A percentile compares a stretch with the other conserved stretches of the same genome.
Evolutionary conservation across 2,329 filamentous ascomycete genomes (phyloP).

Genomic region (Alternaria solani): DNA sequence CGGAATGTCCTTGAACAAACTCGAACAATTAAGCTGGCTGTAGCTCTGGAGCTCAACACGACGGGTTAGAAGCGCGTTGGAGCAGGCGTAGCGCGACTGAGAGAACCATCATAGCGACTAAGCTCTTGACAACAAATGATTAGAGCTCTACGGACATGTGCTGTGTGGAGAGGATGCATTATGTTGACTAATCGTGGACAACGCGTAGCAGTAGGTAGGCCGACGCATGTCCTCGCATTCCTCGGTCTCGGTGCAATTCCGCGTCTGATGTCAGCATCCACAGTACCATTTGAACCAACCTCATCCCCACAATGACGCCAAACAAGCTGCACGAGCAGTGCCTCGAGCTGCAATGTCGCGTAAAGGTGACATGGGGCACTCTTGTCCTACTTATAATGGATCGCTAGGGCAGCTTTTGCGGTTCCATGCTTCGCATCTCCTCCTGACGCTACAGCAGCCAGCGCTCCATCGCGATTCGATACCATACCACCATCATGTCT

Average conservation of each 20-base stretch:
- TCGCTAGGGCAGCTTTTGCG: not conserved
- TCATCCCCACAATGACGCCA: conserved; percentile 29
- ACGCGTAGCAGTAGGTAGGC: not conserved
- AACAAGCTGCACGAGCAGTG: not conserved
- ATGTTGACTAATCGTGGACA: not conserved
- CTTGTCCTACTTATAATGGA: not conserved
- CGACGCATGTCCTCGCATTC: not conserved
- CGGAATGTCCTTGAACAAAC: not conserved
- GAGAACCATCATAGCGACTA: not conserved
- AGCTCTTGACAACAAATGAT: not conserved
- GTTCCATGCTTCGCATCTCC: conserved; percentile 9
- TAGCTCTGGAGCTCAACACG: not conserved
- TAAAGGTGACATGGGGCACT: conserved; percentile 1
- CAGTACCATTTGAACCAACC: not conserved
- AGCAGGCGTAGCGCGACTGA: not conserved
- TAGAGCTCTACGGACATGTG: not conserved
- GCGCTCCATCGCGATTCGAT: not conserved
- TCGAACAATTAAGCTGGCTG: not conserved
- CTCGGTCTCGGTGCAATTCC: conserved; percentile 4
- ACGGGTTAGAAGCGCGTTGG: not conserved
- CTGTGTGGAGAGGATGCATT: not conserved
- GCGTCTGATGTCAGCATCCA: conserved; percentile 1
- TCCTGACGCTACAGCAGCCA: too few relatives aligned
- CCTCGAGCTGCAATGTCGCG: conserved; percentile 2
- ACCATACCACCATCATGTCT: conserved; percentile 25